A percentile compares a stretch with the other conserved stretches of the same genome.
phyloP scores from a whole-genome alignment of 371 early-diverging fungal genomes.

The Rhizopus microsporus region DNA sequence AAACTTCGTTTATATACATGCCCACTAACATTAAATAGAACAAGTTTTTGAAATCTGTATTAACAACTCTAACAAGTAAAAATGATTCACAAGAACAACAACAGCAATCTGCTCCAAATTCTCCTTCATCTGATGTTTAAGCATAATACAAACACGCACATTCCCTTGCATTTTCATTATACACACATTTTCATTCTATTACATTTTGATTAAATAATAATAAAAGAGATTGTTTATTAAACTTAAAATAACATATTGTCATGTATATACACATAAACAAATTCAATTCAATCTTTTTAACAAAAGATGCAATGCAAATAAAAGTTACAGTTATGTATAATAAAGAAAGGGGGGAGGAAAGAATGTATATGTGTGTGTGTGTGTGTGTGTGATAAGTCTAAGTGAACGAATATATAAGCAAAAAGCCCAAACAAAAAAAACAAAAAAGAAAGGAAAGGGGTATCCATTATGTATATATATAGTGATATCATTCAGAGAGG shows the following conservation, averaged over 20 bases:
- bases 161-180: background rate
- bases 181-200: background rate
- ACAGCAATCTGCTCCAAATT: background rate
- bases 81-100: background rate
- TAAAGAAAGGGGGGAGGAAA: background rate
- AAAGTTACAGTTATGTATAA: background rate
- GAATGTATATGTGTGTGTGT: background rate
- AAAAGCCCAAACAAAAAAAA: background rate
- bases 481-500: background rate
- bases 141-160: background rate
- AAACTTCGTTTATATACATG: background rate
- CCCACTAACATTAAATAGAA: conserved; percentile 14
- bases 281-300: background rate
- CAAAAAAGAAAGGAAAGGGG: conserved; percentile 3
- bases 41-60: conserved; percentile 16
- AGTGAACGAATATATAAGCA: background rate
- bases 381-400: conserved; percentile 1
- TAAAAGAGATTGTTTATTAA: background rate
- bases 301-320: background rate
- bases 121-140: background rate
- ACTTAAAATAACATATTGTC: no score
- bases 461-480: background rate
- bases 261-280: no score
- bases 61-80: conserved; percentile 2
- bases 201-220: background rate